Base-by-base conservation (phyloP, 352 stramenopile genomes). In the Globisporangium viniferum region DNA sequence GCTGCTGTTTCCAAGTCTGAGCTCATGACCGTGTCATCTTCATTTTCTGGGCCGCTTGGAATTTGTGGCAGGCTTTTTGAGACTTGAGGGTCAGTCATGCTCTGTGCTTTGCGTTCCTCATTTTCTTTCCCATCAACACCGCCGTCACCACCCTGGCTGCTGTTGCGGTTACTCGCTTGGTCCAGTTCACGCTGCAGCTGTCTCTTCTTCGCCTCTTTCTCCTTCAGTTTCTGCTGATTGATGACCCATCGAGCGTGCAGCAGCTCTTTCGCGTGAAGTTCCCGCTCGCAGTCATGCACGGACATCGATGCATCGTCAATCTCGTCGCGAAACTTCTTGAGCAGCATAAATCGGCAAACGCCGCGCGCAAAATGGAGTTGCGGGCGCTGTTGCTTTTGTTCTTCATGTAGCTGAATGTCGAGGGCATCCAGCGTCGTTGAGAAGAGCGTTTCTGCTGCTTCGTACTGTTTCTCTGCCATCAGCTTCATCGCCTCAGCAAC, bases 311-410 rank as follows among this genome's bases (percentile, higher is more conserved):
- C 6, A 9, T 76, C 70, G 2, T 75, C 59, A 15, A 84, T 75
- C 3, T 56, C 49, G 27, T 73, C 49, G 7, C 57, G 55, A 8
- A 56, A 44, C 0, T 58, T 9, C 58, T 80, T 71, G 29, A 77
- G 44, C 56, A 82, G 66, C 75, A 88, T 79, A 51, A 77, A 80
- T 22, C 81, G 83, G 56, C 72, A 79, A 1, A 89, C 59, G 5
- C 74, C 83, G 58, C 81, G 79, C 31, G 79, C 67, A 57, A 76
- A 84, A 27, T 78, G 67, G 1, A 84, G 67, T 8, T 75, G 62
- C 0, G 80, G 74, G 0, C 22, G 63, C 18, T 81, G 69, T 6
- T 64, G 27, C 1, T 72, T 64, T 39, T 70, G 69, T 0, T 68
- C 68, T 7, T 73, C 70, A 53, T 68, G 73, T 3, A 41, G n/a